Base-by-base conservation (phyloP, 352 stramenopile species). In the Phytophthora tubulina region DNA sequence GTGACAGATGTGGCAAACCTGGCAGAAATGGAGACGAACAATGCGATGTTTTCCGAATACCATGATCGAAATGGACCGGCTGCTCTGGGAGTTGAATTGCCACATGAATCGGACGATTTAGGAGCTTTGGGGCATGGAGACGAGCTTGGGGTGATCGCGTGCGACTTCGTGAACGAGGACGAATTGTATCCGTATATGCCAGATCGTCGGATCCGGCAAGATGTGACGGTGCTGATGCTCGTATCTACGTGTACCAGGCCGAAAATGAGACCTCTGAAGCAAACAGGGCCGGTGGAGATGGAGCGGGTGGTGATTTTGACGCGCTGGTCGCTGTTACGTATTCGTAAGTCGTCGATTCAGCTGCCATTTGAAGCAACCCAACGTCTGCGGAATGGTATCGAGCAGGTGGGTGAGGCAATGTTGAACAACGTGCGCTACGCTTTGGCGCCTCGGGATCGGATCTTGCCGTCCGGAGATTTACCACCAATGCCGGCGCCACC, bases 131-230 rank as follows among this genome's bases (percentile, higher is more conserved):
- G 56, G 1, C 63, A 71, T 21, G 71, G 75, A 35, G 36, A 75
- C 1, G 70, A 84, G 33, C 41, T 79, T n/a, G 80, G 68, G 7
- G 57, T 88, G n/a, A 6, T 88, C 6, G 63, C 74, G 0, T 53
- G 61, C 5, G 75, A 83, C 63, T 81, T 84, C 60, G 78, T 88
- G 6, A 80, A 88, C 44, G 73, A 81, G 1, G 80, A 88, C 38
- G 73, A 79, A 30, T 33, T 81, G 21, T 75, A 81, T 61, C 80
- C 80, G 46, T 79, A 76, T 51, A 44, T 62, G 2, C 36, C 72
- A 5, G 45, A n/a, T 2, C 70, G 77, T 21, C 56, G 65, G 2
- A 66, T 88, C 3, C 65, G 75, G 1, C 78, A 84, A 30, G 78
- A 88, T 68, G 75, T 79, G 7, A 79, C 66, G 4, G 73, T 75